phyloP scores from a whole-genome alignment of 495 filamentous ascomycete species.

The Aspergillus leporis region DNA sequence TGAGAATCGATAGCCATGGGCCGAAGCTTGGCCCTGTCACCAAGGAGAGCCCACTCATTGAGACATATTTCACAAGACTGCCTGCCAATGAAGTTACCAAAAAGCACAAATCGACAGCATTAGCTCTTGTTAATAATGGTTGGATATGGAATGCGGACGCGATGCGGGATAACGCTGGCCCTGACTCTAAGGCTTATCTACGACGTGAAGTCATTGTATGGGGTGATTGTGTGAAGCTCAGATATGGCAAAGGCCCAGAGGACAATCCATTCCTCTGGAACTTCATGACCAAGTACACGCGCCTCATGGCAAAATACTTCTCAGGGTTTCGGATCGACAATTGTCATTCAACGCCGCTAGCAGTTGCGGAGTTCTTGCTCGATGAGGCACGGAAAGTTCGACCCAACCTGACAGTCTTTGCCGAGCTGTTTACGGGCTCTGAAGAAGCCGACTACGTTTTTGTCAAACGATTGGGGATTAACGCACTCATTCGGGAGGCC shows the following conservation, averaged over 20 bases:
- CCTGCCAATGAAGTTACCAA: constrained; percentile 76
- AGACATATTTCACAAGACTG: constrained; percentile 93
- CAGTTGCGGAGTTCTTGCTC: constrained; percentile 89
- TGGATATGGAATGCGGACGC: constrained; percentile 99
- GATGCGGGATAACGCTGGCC: constrained; percentile 89
- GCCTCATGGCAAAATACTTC: constrained; percentile 93
- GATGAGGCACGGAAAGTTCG: constrained; percentile 88
- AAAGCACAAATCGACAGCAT: constrained; percentile 71
- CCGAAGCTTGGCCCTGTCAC: constrained; percentile 83
- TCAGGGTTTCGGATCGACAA: constrained; percentile 97
- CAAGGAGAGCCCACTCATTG: constrained; percentile 77
- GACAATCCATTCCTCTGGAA: constrained; percentile 96
- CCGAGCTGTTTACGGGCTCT: constrained; percentile 94
- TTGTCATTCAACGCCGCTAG: constrained; percentile 93
- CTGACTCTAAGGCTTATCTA: constrained; percentile 83
- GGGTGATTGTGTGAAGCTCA: constrained; percentile 97
- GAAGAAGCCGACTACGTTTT: constrained; percentile 96
- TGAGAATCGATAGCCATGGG: constrained; percentile 86
- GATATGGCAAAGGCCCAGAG: constrained; percentile 77
- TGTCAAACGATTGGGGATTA: constrained; percentile 86
- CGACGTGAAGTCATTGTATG: constrained; percentile 95
- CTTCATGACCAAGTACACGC: constrained; percentile 90
- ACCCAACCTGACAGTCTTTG: constrained; percentile 87
- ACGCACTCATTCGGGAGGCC: constrained; percentile 88
- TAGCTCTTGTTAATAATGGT: constrained; percentile 92